These are phyloP conservation scores for Monosporascus sp. DNA, from an alignment of 2,329 filamentous ascomycete species.

Conservation along the genomic window DNA sequence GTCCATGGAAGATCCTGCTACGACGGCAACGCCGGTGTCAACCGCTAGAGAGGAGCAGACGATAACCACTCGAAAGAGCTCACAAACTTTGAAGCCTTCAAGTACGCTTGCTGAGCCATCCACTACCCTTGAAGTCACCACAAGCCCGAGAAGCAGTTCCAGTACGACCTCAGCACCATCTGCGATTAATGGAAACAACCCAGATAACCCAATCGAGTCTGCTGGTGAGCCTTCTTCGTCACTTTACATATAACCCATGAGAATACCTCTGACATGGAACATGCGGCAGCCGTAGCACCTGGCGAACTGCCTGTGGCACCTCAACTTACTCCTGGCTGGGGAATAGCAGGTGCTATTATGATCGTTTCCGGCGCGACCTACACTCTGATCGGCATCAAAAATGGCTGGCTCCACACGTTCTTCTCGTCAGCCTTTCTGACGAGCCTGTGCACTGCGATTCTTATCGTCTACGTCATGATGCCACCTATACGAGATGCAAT, in stretches of 20 bases:
- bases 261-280: conserved; percentile 4
- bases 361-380: conserved; percentile 67
- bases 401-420: conserved; percentile 72
- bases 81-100: conserved; percentile 2
- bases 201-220: conserved; percentile 14
- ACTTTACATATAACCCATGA: neutral
- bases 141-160: conserved; percentile 7
- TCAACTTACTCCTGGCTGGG: conserved; percentile 72
- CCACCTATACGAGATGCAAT: conserved; percentile 68
- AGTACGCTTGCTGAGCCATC: conserved; percentile 4
- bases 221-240: conserved; percentile 16
- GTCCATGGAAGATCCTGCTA: conserved; percentile 12
- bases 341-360: conserved; percentile 71
- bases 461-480: conserved; percentile 86
- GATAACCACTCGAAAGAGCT: conserved; percentile 9
- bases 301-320: conserved; percentile 67
- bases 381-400: conserved; percentile 76
- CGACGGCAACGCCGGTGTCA: conserved; percentile 11
- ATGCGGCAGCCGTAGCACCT: conserved; percentile 38
- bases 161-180: conserved; percentile 20
- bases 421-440: conserved; percentile 72
- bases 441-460: conserved; percentile 68
- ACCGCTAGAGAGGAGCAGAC: conserved; percentile 5
- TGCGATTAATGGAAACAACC: conserved; percentile 26
- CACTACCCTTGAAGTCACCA: conserved; percentile 7